Percentiles rank a stretch among this genome's conserved stretches.
Evolutionary conservation across 2,329 filamentous ascomycete genomes (phyloP).

Genomic region (Pseudogymnoascus sp.): DNA sequence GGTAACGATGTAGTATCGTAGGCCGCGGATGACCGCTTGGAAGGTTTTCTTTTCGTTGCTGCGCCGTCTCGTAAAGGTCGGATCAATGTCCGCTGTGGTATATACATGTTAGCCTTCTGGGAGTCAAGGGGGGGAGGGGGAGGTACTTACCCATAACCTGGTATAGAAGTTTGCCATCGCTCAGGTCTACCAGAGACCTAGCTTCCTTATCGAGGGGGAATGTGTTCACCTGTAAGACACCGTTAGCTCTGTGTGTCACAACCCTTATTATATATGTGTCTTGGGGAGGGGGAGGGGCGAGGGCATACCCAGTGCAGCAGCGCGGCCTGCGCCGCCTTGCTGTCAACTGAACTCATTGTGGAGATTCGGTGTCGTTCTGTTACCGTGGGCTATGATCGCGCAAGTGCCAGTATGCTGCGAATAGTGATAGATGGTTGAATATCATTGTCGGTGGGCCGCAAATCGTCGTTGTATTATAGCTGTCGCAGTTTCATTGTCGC

Average conservation of each 20-base stretch:
- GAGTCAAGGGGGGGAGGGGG: background rate
- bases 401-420: conserved; percentile 9
- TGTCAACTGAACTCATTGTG: conserved; percentile 34
- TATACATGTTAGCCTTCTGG: conserved; percentile 31
- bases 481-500: conserved; percentile 4
- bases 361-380: conserved; percentile 13
- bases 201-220: conserved; percentile 27
- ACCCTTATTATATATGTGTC: background rate
- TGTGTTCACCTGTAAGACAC: conserved; percentile 28
- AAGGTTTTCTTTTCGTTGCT: conserved; percentile 46
- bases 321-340: conserved; percentile 43
- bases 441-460: background rate
- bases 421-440: background rate
- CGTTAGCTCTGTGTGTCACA: conserved; percentile 17
- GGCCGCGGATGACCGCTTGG: conserved; percentile 47
- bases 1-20: conserved; percentile 49
- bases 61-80: conserved; percentile 49
- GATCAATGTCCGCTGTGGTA: conserved; percentile 51
- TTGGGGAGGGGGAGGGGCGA: conserved; percentile 13
- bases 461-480: conserved; percentile 7
- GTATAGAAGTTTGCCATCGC: conserved; percentile 29
- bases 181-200: conserved; percentile 27
- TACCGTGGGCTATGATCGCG: conserved; percentile 4
- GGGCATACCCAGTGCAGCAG: conserved; percentile 48
- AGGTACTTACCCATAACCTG: conserved; percentile 32